These are phyloP conservation scores for Taphrina flavorubra DNA, from an alignment of 1,139 yeast species.

Conservation along the genomic window DNA sequence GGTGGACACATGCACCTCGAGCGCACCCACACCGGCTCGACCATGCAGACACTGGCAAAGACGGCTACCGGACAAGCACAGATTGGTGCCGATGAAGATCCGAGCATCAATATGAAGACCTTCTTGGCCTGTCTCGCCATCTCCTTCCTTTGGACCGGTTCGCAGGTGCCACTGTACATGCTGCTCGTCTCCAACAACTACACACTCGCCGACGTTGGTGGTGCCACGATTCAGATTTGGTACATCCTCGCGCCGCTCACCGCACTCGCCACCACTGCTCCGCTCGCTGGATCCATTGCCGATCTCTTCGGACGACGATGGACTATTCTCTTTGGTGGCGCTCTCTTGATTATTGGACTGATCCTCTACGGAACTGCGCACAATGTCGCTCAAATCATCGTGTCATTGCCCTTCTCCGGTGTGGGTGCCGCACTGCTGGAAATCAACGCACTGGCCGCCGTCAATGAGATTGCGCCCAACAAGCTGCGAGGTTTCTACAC, in stretches of 20 bases:
- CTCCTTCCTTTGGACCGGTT: constrained; percentile 41
- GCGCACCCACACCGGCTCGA: constrained; percentile 28
- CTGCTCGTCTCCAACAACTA: constrained; percentile 30
- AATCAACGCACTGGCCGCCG: constrained; percentile 36
- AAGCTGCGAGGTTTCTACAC: constrained; percentile 37
- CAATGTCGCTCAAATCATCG: constrained; percentile 18
- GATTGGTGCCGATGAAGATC: constrained; percentile 36
- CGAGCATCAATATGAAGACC: constrained; percentile 30
- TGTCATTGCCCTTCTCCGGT: constrained; percentile 25
- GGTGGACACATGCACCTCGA: constrained; percentile 21
- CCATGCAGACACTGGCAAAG: constrained; percentile 19
- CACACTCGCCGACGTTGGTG: constrained; percentile 39
- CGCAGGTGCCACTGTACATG: constrained; percentile 39
- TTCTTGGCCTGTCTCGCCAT: constrained; percentile 39
- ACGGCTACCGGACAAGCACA: constrained; percentile 39
- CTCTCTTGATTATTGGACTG: constrained; percentile 64
- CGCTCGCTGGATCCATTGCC: constrained; percentile 62
- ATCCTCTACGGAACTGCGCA: constrained; percentile 55
- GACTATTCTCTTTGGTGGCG: constrained; percentile 60
- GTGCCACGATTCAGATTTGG: constrained; percentile 35
- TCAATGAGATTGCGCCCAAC: constrained; percentile 39
- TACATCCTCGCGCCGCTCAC: constrained; percentile 34
- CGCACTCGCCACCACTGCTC: constrained; percentile 50
- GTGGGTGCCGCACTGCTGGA: constrained; percentile 36
- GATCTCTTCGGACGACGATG: constrained; percentile 68